These are phyloP conservation scores for Penicillium frequentans DNA, from an alignment of 2,329 filamentous ascomycete species.

Conservation along the genomic window DNA sequence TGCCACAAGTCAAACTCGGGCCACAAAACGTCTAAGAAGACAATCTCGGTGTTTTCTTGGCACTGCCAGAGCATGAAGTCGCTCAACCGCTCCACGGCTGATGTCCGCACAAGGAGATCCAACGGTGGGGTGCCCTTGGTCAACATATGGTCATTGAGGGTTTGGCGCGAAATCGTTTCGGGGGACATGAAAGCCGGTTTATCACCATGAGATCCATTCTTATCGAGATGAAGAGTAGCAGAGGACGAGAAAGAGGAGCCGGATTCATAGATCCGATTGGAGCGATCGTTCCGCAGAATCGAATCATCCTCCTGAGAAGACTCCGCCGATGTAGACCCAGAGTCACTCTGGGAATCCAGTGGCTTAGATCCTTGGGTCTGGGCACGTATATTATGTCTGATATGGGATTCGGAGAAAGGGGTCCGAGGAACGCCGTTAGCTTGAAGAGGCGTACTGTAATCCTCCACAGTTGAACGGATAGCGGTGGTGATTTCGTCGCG, in stretches of 20 bases:
- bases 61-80: constrained; percentile 99
- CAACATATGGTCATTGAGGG: constrained; percentile 82
- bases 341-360: constrained; percentile 48
- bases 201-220: constrained; percentile 33
- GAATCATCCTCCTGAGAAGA: constrained; percentile 50
- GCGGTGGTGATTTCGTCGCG: constrained; percentile 92
- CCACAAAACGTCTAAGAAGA: constrained; percentile 91
- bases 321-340: constrained; percentile 42
- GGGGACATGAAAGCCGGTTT: constrained; percentile 63
- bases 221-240: constrained; percentile 52
- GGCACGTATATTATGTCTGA: constrained; percentile 79
- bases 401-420: constrained; percentile 83
- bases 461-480: constrained; percentile 80
- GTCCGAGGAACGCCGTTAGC: constrained; percentile 49
- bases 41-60: constrained; percentile 86
- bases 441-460: constrained; percentile 74
- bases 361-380: constrained; percentile 47
- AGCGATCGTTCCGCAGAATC: constrained; percentile 15
- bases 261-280: constrained; percentile 32
- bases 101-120: constrained; percentile 88
- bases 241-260: constrained; percentile 42
- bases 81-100: constrained; percentile 85
- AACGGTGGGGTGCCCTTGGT: constrained; percentile 82
- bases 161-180: constrained; percentile 81
- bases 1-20: constrained; percentile 93